These are phyloP conservation scores for Cinchona pubescens DNA, from an alignment of 257 asterid species.

Conservation along the genomic window DNA sequence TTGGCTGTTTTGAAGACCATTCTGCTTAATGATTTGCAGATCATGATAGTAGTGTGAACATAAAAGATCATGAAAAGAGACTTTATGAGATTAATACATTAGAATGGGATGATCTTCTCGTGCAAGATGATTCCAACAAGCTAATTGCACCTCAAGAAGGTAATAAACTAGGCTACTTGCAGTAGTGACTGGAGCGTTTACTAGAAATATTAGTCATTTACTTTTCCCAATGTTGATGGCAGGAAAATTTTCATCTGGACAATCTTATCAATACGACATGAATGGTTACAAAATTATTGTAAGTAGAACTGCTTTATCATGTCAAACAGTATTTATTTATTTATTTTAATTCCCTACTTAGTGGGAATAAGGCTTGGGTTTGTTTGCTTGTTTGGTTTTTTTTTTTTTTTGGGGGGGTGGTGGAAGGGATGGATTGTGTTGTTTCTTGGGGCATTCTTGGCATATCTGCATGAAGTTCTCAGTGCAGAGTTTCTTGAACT, in stretches of 20 bases:
- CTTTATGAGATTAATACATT: constrained; percentile 89
- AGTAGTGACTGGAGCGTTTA: constrained; percentile 1
- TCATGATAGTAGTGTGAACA: constrained; percentile 34
- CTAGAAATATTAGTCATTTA: constrained; percentile 6
- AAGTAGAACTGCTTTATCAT: constrained; percentile 38
- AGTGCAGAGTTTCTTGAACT: neutral
- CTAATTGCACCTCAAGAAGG: constrained; percentile 56
- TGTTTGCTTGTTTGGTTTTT: too few relatives aligned
- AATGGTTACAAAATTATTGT: constrained; percentile 41
- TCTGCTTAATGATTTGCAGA: constrained; percentile 45
- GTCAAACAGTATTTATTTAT: too few relatives aligned
- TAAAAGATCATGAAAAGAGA: constrained; percentile 61
- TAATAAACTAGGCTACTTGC: constrained; percentile 20
- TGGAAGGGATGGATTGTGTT: neutral
- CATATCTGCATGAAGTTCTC: neutral
- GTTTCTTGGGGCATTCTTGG: neutral
- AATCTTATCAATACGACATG: constrained; percentile 42
- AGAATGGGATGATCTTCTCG: constrained; percentile 97
- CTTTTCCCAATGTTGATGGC: constrained; percentile 22
- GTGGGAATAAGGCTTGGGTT: too few relatives aligned
- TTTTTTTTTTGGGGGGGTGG: neutral
- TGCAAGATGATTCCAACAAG: constrained; percentile 54
- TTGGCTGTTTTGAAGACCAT: constrained; percentile 20
- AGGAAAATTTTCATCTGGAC: constrained; percentile 53
- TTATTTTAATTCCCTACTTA: too few relatives aligned